Base-by-base conservation (phyloP, 495 filamentous ascomycete genomes). In the Thermothielavioides terrestris region DNA sequence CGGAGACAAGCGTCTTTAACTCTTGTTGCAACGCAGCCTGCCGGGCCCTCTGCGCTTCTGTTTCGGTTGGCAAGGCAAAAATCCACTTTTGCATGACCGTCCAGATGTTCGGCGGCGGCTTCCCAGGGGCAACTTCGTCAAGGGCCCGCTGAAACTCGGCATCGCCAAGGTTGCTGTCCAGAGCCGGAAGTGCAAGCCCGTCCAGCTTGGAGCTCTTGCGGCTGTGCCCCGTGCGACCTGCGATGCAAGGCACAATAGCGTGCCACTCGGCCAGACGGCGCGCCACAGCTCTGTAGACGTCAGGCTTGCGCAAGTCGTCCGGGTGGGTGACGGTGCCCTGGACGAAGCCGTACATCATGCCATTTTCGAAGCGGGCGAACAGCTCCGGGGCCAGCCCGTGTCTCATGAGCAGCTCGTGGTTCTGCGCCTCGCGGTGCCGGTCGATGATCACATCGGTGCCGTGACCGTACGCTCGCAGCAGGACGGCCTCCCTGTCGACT, bases 361-460 rank as follows among this genome's bases (percentile, higher is more conserved):
- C 92, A 65, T 99, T 99, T 49, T 89, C 76, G 75, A 99, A 99
- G 50, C 89, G 86, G 11, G 89, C 94, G 40, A 97, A 76, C 5
- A 99, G 74, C 34, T 83, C 75, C 38, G 92, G 94, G 8, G 92
- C 92, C 38, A 97, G 80, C 61, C 80, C 78, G 59, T 85, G 72
- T 55, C 77, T 79, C 62, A 88, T 86, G 41, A 97, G 80, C 26
- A 92, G 59, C 58, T 78, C 76, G 55, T 80, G 77, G 59, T 78
- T 79, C 53, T 78, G 67, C 18, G 64, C 79, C 79, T 77, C 83
- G 82, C 92, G 83, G 71, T 95, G 86, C 49, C 92, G 86, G 71
- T 99, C 94, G 70, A 99, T 97, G 54, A 99, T 79, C 42, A 97
- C 76, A 60, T 94, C 88, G 49, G 92, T 96, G 46, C 89, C 89